A percentile compares a stretch with the other conserved stretches of the same genome.
Evolutionary conservation across 768 basidiomycete genomes (phyloP).

Genomic region (Pulveroboletus sp.): DNA sequence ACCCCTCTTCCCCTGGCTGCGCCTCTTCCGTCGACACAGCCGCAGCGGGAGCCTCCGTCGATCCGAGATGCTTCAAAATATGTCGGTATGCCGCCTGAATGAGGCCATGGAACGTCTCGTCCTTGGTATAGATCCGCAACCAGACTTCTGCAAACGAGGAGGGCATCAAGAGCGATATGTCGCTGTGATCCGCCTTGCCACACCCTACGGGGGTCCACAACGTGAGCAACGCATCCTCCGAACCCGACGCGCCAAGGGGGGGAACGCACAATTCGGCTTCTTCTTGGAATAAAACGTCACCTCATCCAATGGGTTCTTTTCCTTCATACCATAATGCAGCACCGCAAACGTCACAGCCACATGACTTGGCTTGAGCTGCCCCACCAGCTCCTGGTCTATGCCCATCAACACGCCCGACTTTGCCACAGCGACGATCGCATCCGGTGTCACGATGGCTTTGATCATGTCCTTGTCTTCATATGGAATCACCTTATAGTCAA

Average conservation of each 20-base stretch:
- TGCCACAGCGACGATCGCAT: slow-evolving; percentile 42
- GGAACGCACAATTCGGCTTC: slow-evolving; percentile 47
- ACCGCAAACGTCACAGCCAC: slow-evolving; percentile 58
- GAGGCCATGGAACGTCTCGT: slow-evolving; percentile 49
- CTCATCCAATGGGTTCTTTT: slow-evolving; percentile 60
- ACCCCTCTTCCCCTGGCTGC: slow-evolving; percentile 6
- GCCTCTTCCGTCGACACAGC: not conserved
- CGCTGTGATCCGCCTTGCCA: slow-evolving; percentile 43
- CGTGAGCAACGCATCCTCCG: not conserved
- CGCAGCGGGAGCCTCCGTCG: not conserved
- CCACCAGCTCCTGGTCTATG: slow-evolving; percentile 27
- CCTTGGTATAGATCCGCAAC: slow-evolving; percentile 65
- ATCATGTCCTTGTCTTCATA: slow-evolving; percentile 28
- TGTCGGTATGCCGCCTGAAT: slow-evolving; percentile 66
- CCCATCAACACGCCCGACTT: slow-evolving; percentile 23
- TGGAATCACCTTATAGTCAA: slow-evolving; percentile 57
- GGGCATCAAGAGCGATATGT: slow-evolving; percentile 65
- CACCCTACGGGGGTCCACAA: slow-evolving; percentile 33
- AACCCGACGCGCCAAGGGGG: not conserved
- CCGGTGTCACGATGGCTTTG: slow-evolving; percentile 32
- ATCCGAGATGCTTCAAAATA: slow-evolving; percentile 28
- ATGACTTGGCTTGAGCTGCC: slow-evolving; percentile 40
- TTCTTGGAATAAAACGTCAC: slow-evolving; percentile 74
- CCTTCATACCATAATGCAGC: slow-evolving; percentile 79
- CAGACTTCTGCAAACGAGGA: slow-evolving; percentile 62